Percentiles rank a stretch among this genome's conserved stretches.
Evolutionary conservation across 2,329 filamentous ascomycete species (phyloP).

Genomic region (Microcyclosporella mali): DNA sequence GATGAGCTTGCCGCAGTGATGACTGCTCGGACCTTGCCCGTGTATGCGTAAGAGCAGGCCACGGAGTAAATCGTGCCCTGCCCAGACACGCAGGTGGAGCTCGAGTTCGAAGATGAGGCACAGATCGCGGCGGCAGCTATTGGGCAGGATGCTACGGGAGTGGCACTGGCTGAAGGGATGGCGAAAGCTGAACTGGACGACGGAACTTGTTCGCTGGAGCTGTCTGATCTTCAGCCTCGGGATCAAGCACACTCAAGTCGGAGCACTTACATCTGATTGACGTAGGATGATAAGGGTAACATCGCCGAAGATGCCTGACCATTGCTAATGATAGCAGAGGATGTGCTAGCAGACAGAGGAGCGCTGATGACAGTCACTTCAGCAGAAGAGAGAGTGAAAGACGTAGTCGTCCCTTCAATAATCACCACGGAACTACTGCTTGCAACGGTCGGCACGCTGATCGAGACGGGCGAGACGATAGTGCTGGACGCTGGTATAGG

Average conservation of each 20-base stretch:
- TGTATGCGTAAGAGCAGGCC: neutral
- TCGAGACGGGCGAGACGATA: neutral
- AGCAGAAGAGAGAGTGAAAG: no score
- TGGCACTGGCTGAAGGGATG: neutral
- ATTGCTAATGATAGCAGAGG: no score
- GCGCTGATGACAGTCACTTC: no score
- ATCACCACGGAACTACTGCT: no score
- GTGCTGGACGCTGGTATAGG: neutral
- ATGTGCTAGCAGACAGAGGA: no score
- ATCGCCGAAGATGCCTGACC: no score
- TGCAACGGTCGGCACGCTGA: no score
- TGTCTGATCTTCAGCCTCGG: no score
- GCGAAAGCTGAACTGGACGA: no score
- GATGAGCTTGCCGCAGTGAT: conserved; percentile 11
- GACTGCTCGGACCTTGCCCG: conserved; percentile 4
- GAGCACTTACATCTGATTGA: neutral
- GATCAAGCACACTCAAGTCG: neutral
- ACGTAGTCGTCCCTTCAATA: no score
- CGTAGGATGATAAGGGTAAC: no score
- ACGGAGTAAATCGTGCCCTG: neutral
- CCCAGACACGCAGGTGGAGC: neutral
- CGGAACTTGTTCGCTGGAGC: no score
- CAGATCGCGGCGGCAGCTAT: neutral
- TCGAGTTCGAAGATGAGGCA: neutral
- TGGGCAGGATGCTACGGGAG: neutral